Base-by-base conservation (phyloP, 1,284 basidiomycete genomes). In the Cutaneotrichosporon curvatum region DNA sequence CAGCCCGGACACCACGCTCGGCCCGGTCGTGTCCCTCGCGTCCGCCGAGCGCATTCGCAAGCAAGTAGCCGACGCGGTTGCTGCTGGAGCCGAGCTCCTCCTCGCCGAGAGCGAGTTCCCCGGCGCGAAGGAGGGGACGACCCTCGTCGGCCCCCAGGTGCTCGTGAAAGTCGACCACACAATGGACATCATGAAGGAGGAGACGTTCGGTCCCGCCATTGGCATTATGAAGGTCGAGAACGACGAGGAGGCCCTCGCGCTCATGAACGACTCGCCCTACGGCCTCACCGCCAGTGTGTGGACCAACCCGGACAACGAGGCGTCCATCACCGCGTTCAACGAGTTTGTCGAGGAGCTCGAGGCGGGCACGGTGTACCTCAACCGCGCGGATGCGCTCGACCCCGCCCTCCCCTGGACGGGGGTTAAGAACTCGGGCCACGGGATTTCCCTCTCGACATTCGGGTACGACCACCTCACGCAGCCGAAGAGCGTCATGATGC, bases 261-360 rank as follows among this genome's bases (percentile, higher is more conserved):
- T 95, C 25, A 96, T 97, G 87, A 96, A 97, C 70, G 90, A 96
- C 70, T 95, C 90, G n/a, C 80, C 79, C 1, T 96, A 92, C 65
- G 92, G 92, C 12, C 76, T 97, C 22, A 97, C 92, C 1, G 87
- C 88, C 1, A 90, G 87, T 16, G 72, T 97, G 23, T 97, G 92
- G 92, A 95, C 92, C 0, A 79, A 87, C 60, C 75, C 77, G 31
- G 70, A 69, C 9, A 78, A 80, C 21, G 84, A 82, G 1, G 77
- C 84, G 48, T 56, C 55, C 8, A 25, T 60, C 12, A 67, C 74
- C 4, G 81, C 79, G 0, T 94, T 94, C 73, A 64, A 84, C 51
- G 71, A 67, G 45, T 75, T 96, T 39, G 80, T 77, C 1, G 82
- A 86, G 50, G 79, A 82, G 54, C 71, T 96, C 37, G 82, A 92